Evolutionary conservation across 306 rosid genomes (phyloP).

Genomic region (Cicer bijugum): DNA sequence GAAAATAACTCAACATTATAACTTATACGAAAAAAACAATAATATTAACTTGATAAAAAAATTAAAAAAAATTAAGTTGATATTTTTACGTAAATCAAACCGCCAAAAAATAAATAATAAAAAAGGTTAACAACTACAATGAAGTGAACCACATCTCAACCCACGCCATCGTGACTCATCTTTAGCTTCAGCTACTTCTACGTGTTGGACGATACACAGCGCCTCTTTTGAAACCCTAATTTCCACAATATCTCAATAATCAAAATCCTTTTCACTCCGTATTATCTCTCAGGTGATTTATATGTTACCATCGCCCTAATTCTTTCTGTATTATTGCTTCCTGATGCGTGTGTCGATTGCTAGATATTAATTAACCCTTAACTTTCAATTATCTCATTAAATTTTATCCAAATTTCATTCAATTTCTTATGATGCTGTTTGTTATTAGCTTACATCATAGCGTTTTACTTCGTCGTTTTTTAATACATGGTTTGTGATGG

Average conservation of each 20-base stretch:
- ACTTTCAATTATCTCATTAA: background rate
- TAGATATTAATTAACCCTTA: background rate
- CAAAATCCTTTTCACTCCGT: background rate
- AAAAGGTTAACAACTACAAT: background rate
- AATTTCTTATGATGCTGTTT: background rate
- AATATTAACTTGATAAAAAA: too few species aligned
- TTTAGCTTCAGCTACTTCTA: background rate
- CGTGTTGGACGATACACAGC: background rate
- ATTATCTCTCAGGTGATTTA: background rate
- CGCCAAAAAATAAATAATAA: too few species aligned
- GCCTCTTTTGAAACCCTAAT: slow-evolving; percentile 24
- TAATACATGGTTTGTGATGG: background rate
- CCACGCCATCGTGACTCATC: background rate
- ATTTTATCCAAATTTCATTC: background rate
- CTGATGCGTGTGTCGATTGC: background rate
- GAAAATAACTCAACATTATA: too few species aligned
- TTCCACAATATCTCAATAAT: background rate
- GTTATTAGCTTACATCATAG: background rate
- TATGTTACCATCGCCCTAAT: background rate
- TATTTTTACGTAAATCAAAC: too few species aligned
- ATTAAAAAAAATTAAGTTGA: too few species aligned
- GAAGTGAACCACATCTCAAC: slow-evolving; percentile 2
- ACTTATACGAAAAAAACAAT: too few species aligned
- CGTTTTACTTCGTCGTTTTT: background rate
- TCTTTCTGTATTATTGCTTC: background rate